These are phyloP conservation scores for Globisporangium cederbergense DNA, from an alignment of 352 stramenopile genomes.

Conservation along the genomic window DNA sequence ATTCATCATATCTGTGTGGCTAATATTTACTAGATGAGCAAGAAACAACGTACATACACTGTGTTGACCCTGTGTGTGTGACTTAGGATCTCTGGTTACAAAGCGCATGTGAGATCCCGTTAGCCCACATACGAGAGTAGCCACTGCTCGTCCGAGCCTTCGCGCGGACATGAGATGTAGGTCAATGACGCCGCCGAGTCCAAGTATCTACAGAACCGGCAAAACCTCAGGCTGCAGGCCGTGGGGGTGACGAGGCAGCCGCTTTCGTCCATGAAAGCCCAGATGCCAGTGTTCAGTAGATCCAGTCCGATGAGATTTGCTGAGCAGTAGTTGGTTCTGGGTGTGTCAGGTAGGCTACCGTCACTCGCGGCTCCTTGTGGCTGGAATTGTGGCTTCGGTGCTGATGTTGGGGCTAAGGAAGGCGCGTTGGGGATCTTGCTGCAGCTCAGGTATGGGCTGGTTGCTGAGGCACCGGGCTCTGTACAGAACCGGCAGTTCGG, in stretches of 20 bases:
- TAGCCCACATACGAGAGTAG: constrained; percentile 7
- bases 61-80: not conserved
- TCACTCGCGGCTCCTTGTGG: not conserved
- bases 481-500: constrained; percentile 33
- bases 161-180: not conserved
- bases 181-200: not conserved
- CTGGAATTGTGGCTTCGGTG: not conserved
- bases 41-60: not conserved
- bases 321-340: constrained; percentile 13
- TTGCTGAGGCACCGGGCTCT: constrained; percentile 23
- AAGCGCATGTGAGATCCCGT: not conserved
- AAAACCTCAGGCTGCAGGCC: not conserved
- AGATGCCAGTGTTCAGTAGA: constrained; percentile 6
- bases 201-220: constrained; percentile 7
- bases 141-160: constrained; percentile 6
- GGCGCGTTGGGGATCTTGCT: not conserved
- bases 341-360: constrained; percentile 5
- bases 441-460: constrained; percentile 27
- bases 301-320: constrained; percentile 5
- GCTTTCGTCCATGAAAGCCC: constrained; percentile 14
- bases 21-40: constrained; percentile 1
- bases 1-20: not conserved
- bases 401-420: not conserved
- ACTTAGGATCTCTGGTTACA: not conserved
- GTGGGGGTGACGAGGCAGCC: not conserved